Evolutionary conservation across 75 land plant genomes (phyloP).

Genomic region (Sequoiadendron giganteum): DNA sequence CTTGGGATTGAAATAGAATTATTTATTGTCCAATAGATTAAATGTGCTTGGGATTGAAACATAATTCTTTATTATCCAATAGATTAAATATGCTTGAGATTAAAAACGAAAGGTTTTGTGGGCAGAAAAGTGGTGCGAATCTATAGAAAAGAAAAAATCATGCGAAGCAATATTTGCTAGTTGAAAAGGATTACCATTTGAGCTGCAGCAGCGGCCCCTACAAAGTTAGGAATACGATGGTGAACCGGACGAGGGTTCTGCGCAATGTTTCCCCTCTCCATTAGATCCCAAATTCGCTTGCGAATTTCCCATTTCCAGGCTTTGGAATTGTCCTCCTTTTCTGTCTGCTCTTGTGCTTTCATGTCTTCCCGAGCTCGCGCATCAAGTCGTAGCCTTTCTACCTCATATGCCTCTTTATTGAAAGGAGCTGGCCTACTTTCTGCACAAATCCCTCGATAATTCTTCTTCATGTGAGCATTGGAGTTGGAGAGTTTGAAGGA

Average conservation of each 20-base stretch:
- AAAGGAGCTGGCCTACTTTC: slow-evolving; percentile 15
- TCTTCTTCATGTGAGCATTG: background rate
- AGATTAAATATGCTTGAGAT: too few relatives aligned
- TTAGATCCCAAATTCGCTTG: slow-evolving; percentile 84
- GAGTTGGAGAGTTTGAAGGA: background rate
- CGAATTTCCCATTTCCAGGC: slow-evolving; percentile 94
- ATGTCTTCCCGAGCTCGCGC: slow-evolving; percentile 58
- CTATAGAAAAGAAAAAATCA: background rate
- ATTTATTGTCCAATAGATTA: background rate
- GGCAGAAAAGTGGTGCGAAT: background rate
- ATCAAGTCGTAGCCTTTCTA: slow-evolving; percentile 69
- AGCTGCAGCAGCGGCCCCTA: slow-evolving; percentile 72
- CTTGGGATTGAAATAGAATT: background rate
- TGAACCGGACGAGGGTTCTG: slow-evolving; percentile 87
- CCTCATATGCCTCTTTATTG: slow-evolving; percentile 60
- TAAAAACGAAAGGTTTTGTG: background rate
- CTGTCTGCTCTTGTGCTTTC: slow-evolving; percentile 26
- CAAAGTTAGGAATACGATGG: slow-evolving; percentile 92
- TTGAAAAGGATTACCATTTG: slow-evolving; percentile 33
- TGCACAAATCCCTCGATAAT: background rate
- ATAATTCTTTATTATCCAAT: too few relatives aligned
- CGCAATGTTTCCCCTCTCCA: slow-evolving; percentile 76
- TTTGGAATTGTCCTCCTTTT: slow-evolving; percentile 22
- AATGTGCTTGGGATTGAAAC: background rate
- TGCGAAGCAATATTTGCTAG: background rate